Conservation (phyloP, 805 yeast genomes). For the Yamadazyma sp. region DNA sequence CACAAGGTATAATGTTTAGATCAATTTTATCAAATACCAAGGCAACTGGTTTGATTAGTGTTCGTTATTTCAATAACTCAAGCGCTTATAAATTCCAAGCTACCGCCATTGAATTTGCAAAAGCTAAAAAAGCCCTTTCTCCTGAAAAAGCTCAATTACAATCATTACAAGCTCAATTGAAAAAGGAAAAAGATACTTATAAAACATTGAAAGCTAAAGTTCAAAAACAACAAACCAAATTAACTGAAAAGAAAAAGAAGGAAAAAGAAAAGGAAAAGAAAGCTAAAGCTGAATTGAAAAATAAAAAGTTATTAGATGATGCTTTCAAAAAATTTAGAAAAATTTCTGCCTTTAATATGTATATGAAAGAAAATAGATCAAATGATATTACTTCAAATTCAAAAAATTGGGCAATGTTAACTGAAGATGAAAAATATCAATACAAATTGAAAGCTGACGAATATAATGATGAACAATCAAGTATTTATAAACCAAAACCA, state of each 20-base stretch:
- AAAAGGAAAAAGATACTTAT: conserved; percentile 15
- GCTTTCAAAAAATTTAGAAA: conserved; percentile 11
- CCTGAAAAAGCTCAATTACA: conserved; percentile 2
- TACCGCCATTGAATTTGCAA: neutral
- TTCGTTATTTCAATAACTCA: too few relatives aligned
- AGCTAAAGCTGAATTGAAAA: conserved; percentile 16
- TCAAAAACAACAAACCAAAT: conserved; percentile 15
- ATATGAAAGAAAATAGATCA: conserved; percentile 9
- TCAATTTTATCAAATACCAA: too few relatives aligned
- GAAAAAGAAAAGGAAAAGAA: conserved; percentile 17
- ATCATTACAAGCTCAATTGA: conserved; percentile 6
- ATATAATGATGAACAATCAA: conserved; percentile 22
- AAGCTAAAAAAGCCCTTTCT: neutral
- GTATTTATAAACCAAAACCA: conserved; percentile 31
- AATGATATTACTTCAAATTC: conserved; percentile 6
- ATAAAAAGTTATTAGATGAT: conserved; percentile 8
- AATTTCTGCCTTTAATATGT: conserved; percentile 12
- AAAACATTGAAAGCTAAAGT: conserved; percentile 17
- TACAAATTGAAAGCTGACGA: conserved; percentile 24
- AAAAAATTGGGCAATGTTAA: conserved; percentile 24
- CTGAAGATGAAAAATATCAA: conserved; percentile 25
- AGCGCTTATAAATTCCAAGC: too few relatives aligned
- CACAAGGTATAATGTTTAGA: too few relatives aligned
- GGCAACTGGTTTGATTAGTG: too few relatives aligned
- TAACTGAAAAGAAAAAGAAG: conserved; percentile 16